phyloP scores from a whole-genome alignment of 2,329 filamentous ascomycete genomes.

The Trichophaea hybrida region DNA sequence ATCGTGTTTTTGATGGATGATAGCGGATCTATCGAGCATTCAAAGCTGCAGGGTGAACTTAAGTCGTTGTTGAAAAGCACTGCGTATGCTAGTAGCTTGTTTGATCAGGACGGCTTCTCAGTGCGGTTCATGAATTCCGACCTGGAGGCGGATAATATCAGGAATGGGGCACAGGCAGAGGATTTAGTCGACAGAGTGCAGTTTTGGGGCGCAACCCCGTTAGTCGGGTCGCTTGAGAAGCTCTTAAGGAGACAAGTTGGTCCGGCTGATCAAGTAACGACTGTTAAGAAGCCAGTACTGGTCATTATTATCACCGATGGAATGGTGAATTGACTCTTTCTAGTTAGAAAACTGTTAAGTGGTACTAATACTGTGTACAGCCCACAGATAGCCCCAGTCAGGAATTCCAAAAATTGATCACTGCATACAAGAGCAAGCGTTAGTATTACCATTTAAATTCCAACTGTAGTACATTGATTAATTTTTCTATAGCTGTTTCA shows the following conservation, averaged over 20 bases:
- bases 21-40: slow-evolving; percentile 53
- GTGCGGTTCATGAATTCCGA: slow-evolving; percentile 56
- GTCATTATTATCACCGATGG: slow-evolving; percentile 40
- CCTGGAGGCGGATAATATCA: slow-evolving; percentile 41
- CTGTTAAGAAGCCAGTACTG: slow-evolving; percentile 47
- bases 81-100: slow-evolving; percentile 50
- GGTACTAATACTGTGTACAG: background rate
- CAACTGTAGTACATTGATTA: background rate
- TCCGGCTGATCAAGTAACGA: slow-evolving; percentile 42
- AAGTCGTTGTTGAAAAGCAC: slow-evolving; percentile 49
- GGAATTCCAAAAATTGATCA: slow-evolving; percentile 19
- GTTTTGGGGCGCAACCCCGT: slow-evolving; percentile 52
- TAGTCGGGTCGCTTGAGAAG: slow-evolving; percentile 47
- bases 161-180: slow-evolving; percentile 43
- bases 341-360: background rate
- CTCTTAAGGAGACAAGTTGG: slow-evolving; percentile 43
- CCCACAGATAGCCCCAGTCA: slow-evolving; percentile 18
- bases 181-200: slow-evolving; percentile 43
- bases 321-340: slow-evolving; percentile 1
- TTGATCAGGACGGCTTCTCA: slow-evolving; percentile 53
- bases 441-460: background rate
- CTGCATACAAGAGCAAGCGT: slow-evolving; percentile 1
- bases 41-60: slow-evolving; percentile 39
- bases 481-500: slow-evolving; percentile 34
- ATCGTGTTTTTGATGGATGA: slow-evolving; percentile 37